A percentile compares a stretch with the other conserved stretches of the same genome.
These are phyloP conservation scores for Aureobasidium sp. DNA, from an alignment of 2,329 filamentous ascomycete genomes.

Conservation along the genomic window DNA sequence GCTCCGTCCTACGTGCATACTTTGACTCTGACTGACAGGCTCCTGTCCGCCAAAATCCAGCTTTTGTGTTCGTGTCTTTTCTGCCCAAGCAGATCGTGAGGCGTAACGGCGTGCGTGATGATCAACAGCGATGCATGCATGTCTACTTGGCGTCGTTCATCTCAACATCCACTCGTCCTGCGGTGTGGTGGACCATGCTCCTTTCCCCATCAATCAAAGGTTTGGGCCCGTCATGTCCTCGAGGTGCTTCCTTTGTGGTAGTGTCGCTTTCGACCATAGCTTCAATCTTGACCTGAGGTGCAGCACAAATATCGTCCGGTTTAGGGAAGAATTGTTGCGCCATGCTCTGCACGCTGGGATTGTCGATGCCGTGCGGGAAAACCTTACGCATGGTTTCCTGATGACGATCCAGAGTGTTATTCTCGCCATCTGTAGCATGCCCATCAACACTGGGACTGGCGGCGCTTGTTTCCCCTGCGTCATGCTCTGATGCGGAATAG, in stretches of 20 bases:
- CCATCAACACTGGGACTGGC: constrained; percentile 15
- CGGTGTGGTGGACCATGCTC: constrained; percentile 1
- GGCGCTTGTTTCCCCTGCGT: background rate
- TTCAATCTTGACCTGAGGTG: constrained; percentile 10
- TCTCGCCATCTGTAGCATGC: constrained; percentile 16
- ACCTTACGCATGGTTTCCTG: constrained; percentile 24
- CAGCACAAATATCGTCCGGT: background rate
- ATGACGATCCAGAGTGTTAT: constrained; percentile 18
- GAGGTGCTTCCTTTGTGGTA: background rate
- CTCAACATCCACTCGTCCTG: constrained; percentile 6
- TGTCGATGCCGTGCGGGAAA: constrained; percentile 19
- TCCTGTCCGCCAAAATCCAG: background rate
- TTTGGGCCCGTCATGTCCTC: background rate
- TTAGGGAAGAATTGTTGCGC: constrained; percentile 19
- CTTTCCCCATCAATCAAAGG: constrained; percentile 5
- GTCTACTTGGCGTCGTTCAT: constrained; percentile 2
- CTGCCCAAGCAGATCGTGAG: background rate
- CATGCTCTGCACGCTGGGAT: constrained; percentile 9
- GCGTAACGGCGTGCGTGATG: background rate
- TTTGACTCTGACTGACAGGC: background rate
- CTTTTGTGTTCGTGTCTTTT: background rate
- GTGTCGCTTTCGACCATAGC: background rate
- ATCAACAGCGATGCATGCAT: background rate
- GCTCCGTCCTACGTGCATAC: background rate
- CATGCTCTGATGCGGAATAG: constrained; percentile 4